Conservation (phyloP, 1,284 basidiomycete species). For the Puccinia hordei region DNA sequence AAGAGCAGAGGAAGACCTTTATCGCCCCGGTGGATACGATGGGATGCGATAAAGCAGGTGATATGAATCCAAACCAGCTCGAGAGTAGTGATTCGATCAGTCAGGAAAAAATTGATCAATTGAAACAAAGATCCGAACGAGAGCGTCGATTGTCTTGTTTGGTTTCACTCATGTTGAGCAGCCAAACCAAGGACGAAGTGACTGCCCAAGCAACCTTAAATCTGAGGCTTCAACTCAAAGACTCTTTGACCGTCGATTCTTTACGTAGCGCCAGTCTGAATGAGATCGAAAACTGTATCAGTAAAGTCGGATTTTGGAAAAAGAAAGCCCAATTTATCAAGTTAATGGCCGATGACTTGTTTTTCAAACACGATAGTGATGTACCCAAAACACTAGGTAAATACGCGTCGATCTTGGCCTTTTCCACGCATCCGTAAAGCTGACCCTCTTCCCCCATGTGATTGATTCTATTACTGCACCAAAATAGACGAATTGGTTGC, state of each 20-base stretch:
- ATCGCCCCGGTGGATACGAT: conserved; percentile 85
- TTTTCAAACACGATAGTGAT: conserved; percentile 23
- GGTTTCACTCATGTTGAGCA: conserved; percentile 90
- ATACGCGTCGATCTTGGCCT: conserved; percentile 63
- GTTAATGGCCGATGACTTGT: conserved; percentile 29
- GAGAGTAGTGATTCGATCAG: conserved; percentile 64
- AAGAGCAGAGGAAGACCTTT: conserved; percentile 27
- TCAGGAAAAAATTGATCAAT: neutral
- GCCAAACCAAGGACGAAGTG: conserved; percentile 88
- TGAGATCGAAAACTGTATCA: conserved; percentile 72
- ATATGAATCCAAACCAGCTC: conserved; percentile 58
- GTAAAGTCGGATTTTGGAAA: conserved; percentile 90
- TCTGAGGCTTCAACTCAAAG: conserved; percentile 73
- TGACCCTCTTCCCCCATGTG: neutral
- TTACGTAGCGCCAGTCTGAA: conserved; percentile 69
- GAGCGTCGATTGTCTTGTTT: conserved; percentile 76
- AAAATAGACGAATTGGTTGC: conserved; percentile 36
- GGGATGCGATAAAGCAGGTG: conserved; percentile 75
- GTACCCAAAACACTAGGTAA: conserved; percentile 46
- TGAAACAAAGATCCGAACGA: conserved; percentile 9
- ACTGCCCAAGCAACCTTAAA: conserved; percentile 79
- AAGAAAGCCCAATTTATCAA: conserved; percentile 69
- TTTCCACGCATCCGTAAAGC: neutral
- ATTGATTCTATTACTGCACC: neutral
- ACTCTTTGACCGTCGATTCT: conserved; percentile 73